Base-by-base conservation (phyloP, 2,329 filamentous ascomycete genomes). In the Fusarium brachygibbosum region DNA sequence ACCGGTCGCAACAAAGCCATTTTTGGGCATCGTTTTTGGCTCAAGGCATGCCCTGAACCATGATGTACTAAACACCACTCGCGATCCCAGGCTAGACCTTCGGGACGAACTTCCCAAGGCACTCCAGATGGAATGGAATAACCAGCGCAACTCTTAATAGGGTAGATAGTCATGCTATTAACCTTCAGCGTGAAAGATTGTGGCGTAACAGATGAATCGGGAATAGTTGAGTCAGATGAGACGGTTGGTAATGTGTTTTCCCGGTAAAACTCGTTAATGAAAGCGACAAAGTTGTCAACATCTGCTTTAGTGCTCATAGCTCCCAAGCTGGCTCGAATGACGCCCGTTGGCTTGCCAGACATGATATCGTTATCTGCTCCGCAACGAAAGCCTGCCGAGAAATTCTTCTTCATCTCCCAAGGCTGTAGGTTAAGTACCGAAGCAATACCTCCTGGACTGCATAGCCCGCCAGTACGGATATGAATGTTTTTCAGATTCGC, bases 31-130 rank as follows among this genome's bases (percentile, higher is more conserved):
- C 90, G 86, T 80, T 98, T 99, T 79, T 98, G 95, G 76, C 88
- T 97, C 55, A 99, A 82, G 8, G 91, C 93, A 72, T 90, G 89
- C 0, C 93, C 92, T 2, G 94, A 97, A 42, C 93, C 94, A 75
- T 90, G 87, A 76, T 98, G 94, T 16, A 99, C 85, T 21, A 99
- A 83, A 79, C 95, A 98, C 95, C 96, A 99, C 82, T 98, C 95
- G 65, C 96, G 87, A 78, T 99, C 96, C 94, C 95, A 98, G 11
- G 90, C 91, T 4, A 99, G 83, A 0, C 96, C 96, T 80, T 98
- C 94, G 10, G 87, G 84, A 57, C 87, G 88, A 21, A 98, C 85
- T 72, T 92, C 89, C 96, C 96, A 99, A 16, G 84, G 76, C 10
- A 81, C 82, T 3, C 83, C 85, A 1, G 80, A 66, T 2, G 93